Evolutionary conservation across 352 stramenopile species (phyloP), one percentile per base, ranked within the genome.

Genomic region (Aphanomyces stellatus): DNA sequence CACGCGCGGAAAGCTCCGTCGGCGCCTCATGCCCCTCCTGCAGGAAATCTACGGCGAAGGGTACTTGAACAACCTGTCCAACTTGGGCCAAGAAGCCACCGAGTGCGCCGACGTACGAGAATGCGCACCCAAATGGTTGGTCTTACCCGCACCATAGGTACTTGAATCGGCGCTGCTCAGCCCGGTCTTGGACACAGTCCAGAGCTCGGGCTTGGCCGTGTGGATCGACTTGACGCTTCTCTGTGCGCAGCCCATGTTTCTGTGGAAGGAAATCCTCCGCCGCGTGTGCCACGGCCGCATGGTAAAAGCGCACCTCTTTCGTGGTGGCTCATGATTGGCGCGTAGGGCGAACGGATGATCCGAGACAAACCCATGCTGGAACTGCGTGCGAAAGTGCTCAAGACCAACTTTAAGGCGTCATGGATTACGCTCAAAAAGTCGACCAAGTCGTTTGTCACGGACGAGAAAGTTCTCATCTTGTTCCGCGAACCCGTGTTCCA

Each of bases 1-100:
- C 40, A 99, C 96, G 30, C 81, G 97, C 67, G 96, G 96, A 48
- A 99, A 99, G 74, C 74, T 99, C 35, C 85, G 96, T 41, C 97
- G 96, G 69, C 85, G 96, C 67, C 75, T 99, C 8, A 73, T 99
- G 56, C 96, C 96, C 10, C 74, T 98, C 42, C 74, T 99, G 28
- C 72, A 91, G 24, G 94, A 99, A 61, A 94, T 99, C 67, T 99
- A 98, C 76, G 97, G 96, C 53, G 80, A 89, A 49, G 69, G 85
- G 27, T 91, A 93, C 60, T 73, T 91, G 5, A 81, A 87, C 56
- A 91, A 92, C 69, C 66, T 96, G 31, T 93, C 84, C 24, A 83
- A 82, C 15, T 73, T 96, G 8, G 82, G 85, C 25, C 76, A 77
- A 33, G 83, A 96, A 74, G 92, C 85, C 15, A 91, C 71, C 51